phyloP scores from a whole-genome alignment of 163 green algal genomes.

The Chlamydomonas reinhardtii region DNA sequence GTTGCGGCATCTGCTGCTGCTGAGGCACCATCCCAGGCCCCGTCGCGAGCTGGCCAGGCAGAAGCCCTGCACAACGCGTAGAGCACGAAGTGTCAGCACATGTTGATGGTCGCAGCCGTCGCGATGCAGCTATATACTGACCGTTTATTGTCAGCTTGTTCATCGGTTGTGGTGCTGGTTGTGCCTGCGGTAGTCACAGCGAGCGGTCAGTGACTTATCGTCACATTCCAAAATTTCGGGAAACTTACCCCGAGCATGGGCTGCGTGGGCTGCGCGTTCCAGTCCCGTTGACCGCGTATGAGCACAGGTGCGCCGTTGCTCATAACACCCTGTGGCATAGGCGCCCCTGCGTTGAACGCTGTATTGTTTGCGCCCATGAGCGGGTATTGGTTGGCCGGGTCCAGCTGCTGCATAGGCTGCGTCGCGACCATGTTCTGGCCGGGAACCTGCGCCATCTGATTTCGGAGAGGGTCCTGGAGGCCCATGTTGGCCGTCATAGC shows the following conservation, averaged over 20 bases:
- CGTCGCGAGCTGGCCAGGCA: slow-evolving; percentile 25
- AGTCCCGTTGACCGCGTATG: slow-evolving; percentile 30
- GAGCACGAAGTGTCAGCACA: background rate
- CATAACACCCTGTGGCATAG: slow-evolving; percentile 36
- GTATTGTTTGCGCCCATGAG: slow-evolving; percentile 26
- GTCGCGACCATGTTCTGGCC: slow-evolving; percentile 23
- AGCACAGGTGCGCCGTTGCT: slow-evolving; percentile 45
- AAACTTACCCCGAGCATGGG: slow-evolving; percentile 40
- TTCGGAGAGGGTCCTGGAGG: slow-evolving; percentile 18
- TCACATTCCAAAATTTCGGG: background rate
- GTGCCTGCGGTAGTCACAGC: background rate
- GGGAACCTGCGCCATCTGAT: slow-evolving; percentile 32
- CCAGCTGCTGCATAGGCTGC: slow-evolving; percentile 29
- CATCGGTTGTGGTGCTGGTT: slow-evolving; percentile 16
- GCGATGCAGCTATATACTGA: background rate
- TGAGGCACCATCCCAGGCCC: slow-evolving; percentile 41
- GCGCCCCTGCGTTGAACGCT: slow-evolving; percentile 17
- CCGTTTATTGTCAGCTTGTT: slow-evolving; percentile 46
- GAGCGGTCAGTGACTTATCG: background rate
- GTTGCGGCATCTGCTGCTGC: slow-evolving; percentile 28
- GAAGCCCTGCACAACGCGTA: slow-evolving; percentile 9
- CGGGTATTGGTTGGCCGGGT: slow-evolving; percentile 23
- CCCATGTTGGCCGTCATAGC: slow-evolving; percentile 19
- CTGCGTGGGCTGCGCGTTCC: slow-evolving; percentile 19
- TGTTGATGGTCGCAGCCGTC: background rate